Evolutionary conservation across 2,329 filamentous ascomycete genomes (phyloP), one percentile per base, ranked within the genome.

Genomic region (Arthrinium phaeospermum): DNA sequence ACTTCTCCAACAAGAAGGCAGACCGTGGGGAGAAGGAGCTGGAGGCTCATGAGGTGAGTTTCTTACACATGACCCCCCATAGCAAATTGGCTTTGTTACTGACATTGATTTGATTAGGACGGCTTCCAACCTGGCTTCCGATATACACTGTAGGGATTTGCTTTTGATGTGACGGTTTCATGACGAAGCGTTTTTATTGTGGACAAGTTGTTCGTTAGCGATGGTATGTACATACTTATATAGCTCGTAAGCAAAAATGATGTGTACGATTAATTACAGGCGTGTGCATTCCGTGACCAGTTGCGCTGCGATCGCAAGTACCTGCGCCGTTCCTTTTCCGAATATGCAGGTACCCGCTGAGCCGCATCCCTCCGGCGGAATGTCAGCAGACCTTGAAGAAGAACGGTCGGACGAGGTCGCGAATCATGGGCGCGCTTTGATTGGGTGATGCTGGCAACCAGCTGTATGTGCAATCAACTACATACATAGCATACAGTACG

Each of bases 11-110:
- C 75, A 79, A 76, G 71, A 83, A 84, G 78, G 88, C 88, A 0
- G 87, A 90, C n/a, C 79, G 84, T 44, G 87, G 87, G 68, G 86
- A 88, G 80, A 85, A 83, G 77, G 79, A 86, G 73, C 80, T 90
- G 16, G 88, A 90, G 79, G 79, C 81, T 24, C 80, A 84, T 61
- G 84, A 87, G 75, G 86, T 88, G 79, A 83, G 86, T 7, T 69
- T 12, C 6, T 4, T n/a, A 8, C 8, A 46, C 34, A 4, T 13
- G 13, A 4, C 10, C 12, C 12, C 37, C 7, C 53, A 2, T 49
- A n/a, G 41, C 70, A 71, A 61, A 77, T 67, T 6, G 10, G 12
- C 10, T 34, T 22, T 3, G 34, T 37, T 30, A 10, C 67, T 68
- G 13, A 68, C 67, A 14, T 7, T 3, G 1, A 30, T n/a, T 0